Base-by-base conservation (phyloP, 176 grass and related monocot species). In the Thinopyrum elongatum region DNA sequence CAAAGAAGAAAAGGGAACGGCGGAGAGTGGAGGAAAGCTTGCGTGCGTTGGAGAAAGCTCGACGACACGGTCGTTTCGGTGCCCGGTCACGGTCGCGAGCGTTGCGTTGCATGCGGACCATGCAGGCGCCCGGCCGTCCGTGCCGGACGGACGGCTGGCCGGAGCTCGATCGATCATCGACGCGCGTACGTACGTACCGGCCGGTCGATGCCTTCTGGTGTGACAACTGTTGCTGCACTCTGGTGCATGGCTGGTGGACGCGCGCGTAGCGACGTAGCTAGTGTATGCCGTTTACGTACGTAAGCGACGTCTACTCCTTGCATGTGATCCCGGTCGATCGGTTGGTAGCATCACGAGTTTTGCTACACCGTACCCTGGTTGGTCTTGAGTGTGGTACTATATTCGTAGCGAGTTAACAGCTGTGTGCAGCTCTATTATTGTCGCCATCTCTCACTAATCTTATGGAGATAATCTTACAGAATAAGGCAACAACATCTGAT, bases 21-120 rank as follows among this genome's bases (percentile, higher is more conserved):
- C 2, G 27, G 26, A 19, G 6, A 6, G 15, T 19, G 7, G 76
- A 79, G 41, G 73, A 27, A 31, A 67, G 79, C 71, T 74, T 47
- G 86, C 88, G 88, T 90, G 78, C 60, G 78, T 19, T 39, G 78
- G 71, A 70, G 83, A 82, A 90, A 90, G 88, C 83, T 74, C 68
- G 82, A 44, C 76, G 76, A 34, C 15, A 51, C 65, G 35, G 38
- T 15, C 47, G 47, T 5, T 33, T 81, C 21, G 88, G 70, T 85
- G 87, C 27, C 70, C 78, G 47, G 82, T 89, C 87, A n/a, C 3
- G 19, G 82, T 85, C 82, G 38, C 17, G 59, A 70, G 33, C 77
- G 63, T 30, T 46, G 42, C 64, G 27, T 28, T 69, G 64, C 79
- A 53, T 69, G 64, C 63, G 79, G 42, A 33, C 36, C 78, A 62